A percentile compares a stretch with the other conserved stretches of the same genome.
These are phyloP conservation scores for Neoascochyta sp. DNA, from an alignment of 2,329 filamentous ascomycete species.

Conservation along the genomic window DNA sequence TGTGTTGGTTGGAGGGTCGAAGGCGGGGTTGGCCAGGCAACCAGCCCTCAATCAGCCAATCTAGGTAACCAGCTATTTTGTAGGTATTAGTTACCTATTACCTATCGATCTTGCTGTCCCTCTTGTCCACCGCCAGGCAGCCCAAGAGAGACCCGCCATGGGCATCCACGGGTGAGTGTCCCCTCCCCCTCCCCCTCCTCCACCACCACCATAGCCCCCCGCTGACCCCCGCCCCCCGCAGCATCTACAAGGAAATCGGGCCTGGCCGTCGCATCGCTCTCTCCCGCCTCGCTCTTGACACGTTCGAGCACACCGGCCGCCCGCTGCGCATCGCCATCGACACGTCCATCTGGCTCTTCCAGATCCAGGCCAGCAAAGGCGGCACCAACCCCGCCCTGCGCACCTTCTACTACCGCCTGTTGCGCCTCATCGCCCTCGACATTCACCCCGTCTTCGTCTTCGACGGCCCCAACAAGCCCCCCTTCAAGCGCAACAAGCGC, in stretches of 20 bases:
- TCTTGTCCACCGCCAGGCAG: conserved; percentile 9
- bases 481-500: conserved; percentile 82
- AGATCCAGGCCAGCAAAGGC: conserved; percentile 78
- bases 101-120: no score
- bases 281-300: conserved; percentile 74
- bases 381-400: conserved; percentile 86
- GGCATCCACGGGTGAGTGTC: conserved; percentile 39
- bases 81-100: no score
- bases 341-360: conserved; percentile 96
- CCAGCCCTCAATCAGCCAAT: no score
- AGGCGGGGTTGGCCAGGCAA: no score
- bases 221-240: no score
- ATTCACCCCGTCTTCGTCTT: conserved; percentile 88
- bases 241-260: conserved; percentile 88
- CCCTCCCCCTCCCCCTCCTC: no score
- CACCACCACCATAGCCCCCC: no score
- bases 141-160: conserved; percentile 26
- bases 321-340: conserved; percentile 88
- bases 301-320: conserved; percentile 64
- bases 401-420: conserved; percentile 86
- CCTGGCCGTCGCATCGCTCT: conserved; percentile 74
- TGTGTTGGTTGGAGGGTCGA: no score
- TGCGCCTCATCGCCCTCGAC: conserved; percentile 71
- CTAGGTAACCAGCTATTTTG: no score
- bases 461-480: conserved; percentile 79